Conservation (phyloP, 768 basidiomycete species). For the Crepidotus variabilis region DNA sequence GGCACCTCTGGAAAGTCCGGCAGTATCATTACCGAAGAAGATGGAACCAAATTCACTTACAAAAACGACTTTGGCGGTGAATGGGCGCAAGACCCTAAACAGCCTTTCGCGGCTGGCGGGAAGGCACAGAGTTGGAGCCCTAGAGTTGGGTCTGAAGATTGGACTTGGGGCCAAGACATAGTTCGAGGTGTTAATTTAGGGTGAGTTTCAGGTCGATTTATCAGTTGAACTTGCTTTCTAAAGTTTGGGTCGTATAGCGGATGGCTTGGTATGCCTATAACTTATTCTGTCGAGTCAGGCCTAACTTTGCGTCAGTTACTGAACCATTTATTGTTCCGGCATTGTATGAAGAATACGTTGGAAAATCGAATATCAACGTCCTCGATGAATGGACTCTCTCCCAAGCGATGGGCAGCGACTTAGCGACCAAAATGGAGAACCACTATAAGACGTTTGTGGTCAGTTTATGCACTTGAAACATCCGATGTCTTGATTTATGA, state of each 20-base stretch:
- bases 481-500: constrained; percentile 1
- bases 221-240: constrained; percentile 22
- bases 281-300: background rate
- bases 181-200: constrained; percentile 55
- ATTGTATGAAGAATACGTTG: constrained; percentile 64
- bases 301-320: constrained; percentile 35
- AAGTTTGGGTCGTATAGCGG: constrained; percentile 39
- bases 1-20: constrained; percentile 58
- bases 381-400: constrained; percentile 79
- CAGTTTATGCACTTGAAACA: constrained; percentile 20
- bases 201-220: constrained; percentile 27
- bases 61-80: constrained; percentile 73
- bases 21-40: constrained; percentile 60
- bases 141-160: constrained; percentile 65
- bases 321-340: constrained; percentile 78
- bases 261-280: constrained; percentile 35
- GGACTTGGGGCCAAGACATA: constrained; percentile 67
- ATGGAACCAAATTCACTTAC: constrained; percentile 80
- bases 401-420: constrained; percentile 59
- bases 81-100: constrained; percentile 71
- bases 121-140: constrained; percentile 78
- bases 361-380: constrained; percentile 35
- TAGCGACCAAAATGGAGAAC: constrained; percentile 63
- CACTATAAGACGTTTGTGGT: constrained; percentile 89
- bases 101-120: constrained; percentile 73